phyloP scores from a whole-genome alignment of 1,284 basidiomycete genomes.

The Mycosarcoma maydis region DNA sequence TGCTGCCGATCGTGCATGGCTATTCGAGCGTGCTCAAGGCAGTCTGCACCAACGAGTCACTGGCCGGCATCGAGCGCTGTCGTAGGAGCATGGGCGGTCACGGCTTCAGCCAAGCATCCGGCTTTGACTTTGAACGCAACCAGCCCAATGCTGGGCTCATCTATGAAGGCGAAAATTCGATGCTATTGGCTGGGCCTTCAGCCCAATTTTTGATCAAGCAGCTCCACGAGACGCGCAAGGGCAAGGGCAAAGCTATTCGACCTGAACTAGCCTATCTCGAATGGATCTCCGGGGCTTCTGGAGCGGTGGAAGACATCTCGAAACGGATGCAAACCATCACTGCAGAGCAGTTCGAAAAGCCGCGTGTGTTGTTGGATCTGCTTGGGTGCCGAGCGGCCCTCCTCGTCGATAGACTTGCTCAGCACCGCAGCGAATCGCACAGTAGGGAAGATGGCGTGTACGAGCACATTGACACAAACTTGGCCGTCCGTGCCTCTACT shows the following conservation, averaged over 20 bases:
- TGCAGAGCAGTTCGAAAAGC: slow-evolving; percentile 12
- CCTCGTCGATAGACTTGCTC: slow-evolving; percentile 33
- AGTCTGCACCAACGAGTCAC: slow-evolving; percentile 46
- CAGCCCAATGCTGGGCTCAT: slow-evolving; percentile 58
- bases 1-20: slow-evolving; percentile 55
- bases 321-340: slow-evolving; percentile 11
- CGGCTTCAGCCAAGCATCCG: slow-evolving; percentile 49
- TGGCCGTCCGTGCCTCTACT: slow-evolving; percentile 45
- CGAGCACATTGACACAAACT: slow-evolving; percentile 45
- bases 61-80: slow-evolving; percentile 49
- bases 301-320: background rate
- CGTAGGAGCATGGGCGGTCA: slow-evolving; percentile 55
- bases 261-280: slow-evolving; percentile 43
- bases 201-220: slow-evolving; percentile 57
- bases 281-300: background rate
- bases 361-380: slow-evolving; percentile 30
- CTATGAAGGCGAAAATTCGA: slow-evolving; percentile 59
- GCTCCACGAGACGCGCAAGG: slow-evolving; percentile 31
- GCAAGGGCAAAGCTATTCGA: slow-evolving; percentile 20
- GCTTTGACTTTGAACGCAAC: slow-evolving; percentile 55
- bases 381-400: slow-evolving; percentile 39
- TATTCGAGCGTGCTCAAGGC: slow-evolving; percentile 58
- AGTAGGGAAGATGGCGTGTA: slow-evolving; percentile 17
- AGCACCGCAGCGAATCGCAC: slow-evolving; percentile 24
- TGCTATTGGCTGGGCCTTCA: slow-evolving; percentile 52